These are phyloP conservation scores for Nemania sp. DNA, from an alignment of 2,329 filamentous ascomycete species.

Conservation along the genomic window DNA sequence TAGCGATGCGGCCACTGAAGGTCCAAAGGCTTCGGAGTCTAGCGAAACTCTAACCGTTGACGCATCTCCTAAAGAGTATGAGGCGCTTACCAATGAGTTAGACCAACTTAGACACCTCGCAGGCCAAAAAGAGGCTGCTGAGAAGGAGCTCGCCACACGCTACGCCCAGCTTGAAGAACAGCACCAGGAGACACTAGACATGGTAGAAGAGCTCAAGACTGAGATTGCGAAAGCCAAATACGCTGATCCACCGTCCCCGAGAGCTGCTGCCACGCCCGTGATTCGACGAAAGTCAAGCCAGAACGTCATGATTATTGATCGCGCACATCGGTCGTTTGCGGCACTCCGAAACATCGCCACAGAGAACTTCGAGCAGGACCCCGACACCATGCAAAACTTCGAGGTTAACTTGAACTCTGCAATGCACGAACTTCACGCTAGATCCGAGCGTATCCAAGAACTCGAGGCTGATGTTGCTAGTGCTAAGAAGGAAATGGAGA, in stretches of 20 bases:
- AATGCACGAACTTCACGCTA: conserved; percentile 88
- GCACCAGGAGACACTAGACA: conserved; percentile 83
- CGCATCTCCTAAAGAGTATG: conserved; percentile 52
- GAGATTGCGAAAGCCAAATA: conserved; percentile 83
- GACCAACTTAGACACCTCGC: conserved; percentile 77
- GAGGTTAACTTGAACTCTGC: conserved; percentile 91
- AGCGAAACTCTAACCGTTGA: conserved; percentile 55
- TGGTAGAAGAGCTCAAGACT: conserved; percentile 91
- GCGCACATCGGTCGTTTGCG: conserved; percentile 90
- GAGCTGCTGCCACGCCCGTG: conserved; percentile 75
- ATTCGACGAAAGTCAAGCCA: conserved; percentile 95
- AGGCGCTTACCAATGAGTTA: conserved; percentile 72
- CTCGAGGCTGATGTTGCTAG: conserved; percentile 86
- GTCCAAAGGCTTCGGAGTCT: conserved; percentile 57
- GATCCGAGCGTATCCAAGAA: conserved; percentile 90
- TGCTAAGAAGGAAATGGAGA: conserved; percentile 95
- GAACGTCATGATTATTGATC: conserved; percentile 86
- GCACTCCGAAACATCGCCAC: conserved; percentile 88
- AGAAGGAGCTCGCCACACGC: conserved; percentile 78
- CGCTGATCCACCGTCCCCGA: conserved; percentile 69
- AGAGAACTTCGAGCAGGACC: conserved; percentile 84
- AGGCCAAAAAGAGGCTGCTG: conserved; percentile 79
- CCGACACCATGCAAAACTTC: conserved; percentile 90
- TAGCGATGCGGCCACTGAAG: conserved; percentile 56
- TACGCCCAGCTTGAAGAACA: conserved; percentile 86